Evolutionary conservation across 2,329 filamentous ascomycete species (phyloP).

Genomic region (Clarireedia paspali): DNA sequence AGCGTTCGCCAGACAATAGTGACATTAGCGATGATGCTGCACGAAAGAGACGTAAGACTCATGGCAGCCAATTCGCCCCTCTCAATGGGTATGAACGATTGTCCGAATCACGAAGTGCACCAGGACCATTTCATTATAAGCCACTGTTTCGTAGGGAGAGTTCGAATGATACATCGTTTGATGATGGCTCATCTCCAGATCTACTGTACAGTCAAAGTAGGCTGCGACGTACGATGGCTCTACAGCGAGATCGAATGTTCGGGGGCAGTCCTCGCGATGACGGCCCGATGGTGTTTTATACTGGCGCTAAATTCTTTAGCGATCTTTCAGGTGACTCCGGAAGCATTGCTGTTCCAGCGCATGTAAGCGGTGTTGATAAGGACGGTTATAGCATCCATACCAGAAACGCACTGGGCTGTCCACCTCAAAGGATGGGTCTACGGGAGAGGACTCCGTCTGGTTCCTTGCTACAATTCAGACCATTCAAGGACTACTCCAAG

Average conservation of each 20-base stretch:
- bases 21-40: conserved; percentile 15
- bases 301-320: conserved; percentile 69
- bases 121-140: conserved; percentile 52
- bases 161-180: conserved; percentile 32
- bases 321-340: conserved; percentile 65
- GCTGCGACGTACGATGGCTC: neutral
- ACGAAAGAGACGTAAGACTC: conserved; percentile 23
- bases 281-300: conserved; percentile 79
- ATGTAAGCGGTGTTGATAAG: conserved; percentile 40
- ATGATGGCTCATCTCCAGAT: neutral
- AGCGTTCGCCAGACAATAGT: conserved; percentile 30
- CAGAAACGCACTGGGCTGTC: conserved; percentile 13
- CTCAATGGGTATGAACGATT: neutral
- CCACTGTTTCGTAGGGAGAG: conserved; percentile 49
- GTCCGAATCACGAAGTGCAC: conserved; percentile 30
- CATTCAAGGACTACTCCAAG: conserved; percentile 38
- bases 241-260: neutral
- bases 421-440: neutral
- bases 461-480: conserved; percentile 31
- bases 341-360: conserved; percentile 39
- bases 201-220: neutral
- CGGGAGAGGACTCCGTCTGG: conserved; percentile 16
- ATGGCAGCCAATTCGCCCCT: conserved; percentile 12
- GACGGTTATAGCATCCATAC: conserved; percentile 26
- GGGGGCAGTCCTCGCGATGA: conserved; percentile 45